Base-by-base conservation (phyloP, 805 yeast species). In the Helenozyma rhizophorensis region DNA sequence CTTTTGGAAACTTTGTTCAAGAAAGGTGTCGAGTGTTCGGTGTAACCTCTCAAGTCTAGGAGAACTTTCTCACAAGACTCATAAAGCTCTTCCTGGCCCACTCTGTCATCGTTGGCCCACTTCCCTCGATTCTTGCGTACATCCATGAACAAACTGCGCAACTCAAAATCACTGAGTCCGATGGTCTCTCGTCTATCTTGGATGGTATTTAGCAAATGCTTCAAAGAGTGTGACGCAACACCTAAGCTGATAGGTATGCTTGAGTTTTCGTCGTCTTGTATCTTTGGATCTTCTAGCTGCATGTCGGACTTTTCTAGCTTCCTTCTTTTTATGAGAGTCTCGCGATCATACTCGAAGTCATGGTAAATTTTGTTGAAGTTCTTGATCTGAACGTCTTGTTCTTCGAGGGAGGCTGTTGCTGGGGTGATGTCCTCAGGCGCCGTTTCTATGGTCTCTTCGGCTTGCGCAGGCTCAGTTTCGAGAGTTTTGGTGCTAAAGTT, bases 51-150 rank as follows among this genome's bases (percentile, higher is more conserved):
- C 21, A 93, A 64, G 49, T 93, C 97, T 43, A 80, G 64, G 0
- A 90, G 89, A 1, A 93, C 98, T 51, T 88, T 89, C 49, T 93
- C 99, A 50, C 97, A 90, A 0, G 97, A 96, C 48, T 94, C 98
- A 52, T 93, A 93, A 14, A 93, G 70, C 56, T 94, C 99, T 54
- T 93, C 99, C 60, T 93, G 99, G 6, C 99, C 99, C 27, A 93
- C 80, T 40, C 84, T 72, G 37, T 89, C 95, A 53, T 93, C 97
- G 37, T 85, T 85, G 7, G 97, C 94, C 99, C 98, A 93, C 60
- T 93, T 93, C 0, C 97, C 94, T 38, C 97, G 68, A 53, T 89
- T 90, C 49, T 89, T 93, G 30, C 97, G 72, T 8, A 93, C 97
- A 53, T 93, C 98, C 72, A 85, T 75, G 33, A 93, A 81, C 42